Conservation (phyloP, 148 eudicot genomes). For the Pouteria glomerata region DNA sequence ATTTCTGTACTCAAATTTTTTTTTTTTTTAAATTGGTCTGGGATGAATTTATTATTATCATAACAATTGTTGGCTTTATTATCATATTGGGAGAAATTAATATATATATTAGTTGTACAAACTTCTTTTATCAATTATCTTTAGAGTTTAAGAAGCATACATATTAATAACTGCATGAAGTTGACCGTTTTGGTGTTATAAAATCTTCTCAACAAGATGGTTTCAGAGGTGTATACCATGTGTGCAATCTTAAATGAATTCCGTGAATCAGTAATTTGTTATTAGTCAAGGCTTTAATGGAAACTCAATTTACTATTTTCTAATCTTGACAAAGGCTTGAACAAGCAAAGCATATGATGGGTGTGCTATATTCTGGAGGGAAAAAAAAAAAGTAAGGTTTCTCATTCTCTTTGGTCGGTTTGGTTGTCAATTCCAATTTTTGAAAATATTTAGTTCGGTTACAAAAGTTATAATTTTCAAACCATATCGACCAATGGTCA, state of each 20-base stretch:
- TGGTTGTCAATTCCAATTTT: no score
- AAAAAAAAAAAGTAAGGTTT: constrained; percentile 52
- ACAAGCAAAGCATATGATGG: constrained; percentile 88
- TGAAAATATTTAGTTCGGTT: no score
- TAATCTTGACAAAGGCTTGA: constrained; percentile 49
- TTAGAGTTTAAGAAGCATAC: not conserved
- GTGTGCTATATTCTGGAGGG: constrained; percentile 94
- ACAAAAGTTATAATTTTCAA: no score
- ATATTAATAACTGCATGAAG: no score
- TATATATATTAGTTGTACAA: not conserved
- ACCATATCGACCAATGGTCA: no score
- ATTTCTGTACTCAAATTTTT: not conserved
- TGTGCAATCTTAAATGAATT: constrained; percentile 15
- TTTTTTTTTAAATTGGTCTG: not conserved
- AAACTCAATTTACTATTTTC: constrained; percentile 4
- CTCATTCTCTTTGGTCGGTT: not conserved
- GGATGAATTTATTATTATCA: not conserved
- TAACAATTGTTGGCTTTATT: not conserved
- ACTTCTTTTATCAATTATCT: not conserved
- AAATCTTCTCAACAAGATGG: constrained; percentile 55
- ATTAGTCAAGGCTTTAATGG: constrained; percentile 8
- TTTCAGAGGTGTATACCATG: constrained; percentile 68
- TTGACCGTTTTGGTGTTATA: constrained; percentile 66
- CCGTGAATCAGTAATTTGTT: not conserved
- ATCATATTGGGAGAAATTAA: not conserved